Conservation (phyloP, 2,329 filamentous ascomycete species). For the Penicillium sp. region DNA sequence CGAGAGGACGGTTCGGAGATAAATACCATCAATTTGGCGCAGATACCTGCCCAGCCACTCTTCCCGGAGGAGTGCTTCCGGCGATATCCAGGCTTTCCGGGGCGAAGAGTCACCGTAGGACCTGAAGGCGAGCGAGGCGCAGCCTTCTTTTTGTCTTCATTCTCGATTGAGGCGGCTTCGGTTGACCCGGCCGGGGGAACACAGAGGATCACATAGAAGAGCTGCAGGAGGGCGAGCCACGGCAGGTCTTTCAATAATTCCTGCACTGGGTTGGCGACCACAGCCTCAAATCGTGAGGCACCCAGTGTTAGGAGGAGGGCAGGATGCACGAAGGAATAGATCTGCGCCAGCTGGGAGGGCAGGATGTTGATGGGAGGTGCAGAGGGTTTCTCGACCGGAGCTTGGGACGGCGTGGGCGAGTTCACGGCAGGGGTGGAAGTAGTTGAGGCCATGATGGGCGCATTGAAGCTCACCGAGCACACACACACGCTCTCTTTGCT, state of each 20-base stretch:
- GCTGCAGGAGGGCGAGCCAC: conserved; percentile 67
- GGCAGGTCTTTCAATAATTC: conserved; percentile 66
- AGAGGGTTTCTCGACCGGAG: conserved; percentile 30
- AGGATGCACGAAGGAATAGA: conserved; percentile 70
- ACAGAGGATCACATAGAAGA: conserved; percentile 61
- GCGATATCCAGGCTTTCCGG: conserved; percentile 26
- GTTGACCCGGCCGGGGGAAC: conserved; percentile 57
- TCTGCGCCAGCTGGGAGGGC: conserved; percentile 51
- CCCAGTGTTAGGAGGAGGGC: conserved; percentile 68
- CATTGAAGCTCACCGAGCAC: conserved; percentile 13
- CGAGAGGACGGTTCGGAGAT: background rate
- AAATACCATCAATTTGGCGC: conserved; percentile 33
- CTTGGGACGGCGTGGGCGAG: conserved; percentile 10
- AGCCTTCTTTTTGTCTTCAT: conserved; percentile 24
- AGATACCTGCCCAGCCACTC: conserved; percentile 21
- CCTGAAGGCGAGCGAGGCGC: conserved; percentile 17
- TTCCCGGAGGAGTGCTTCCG: conserved; percentile 26
- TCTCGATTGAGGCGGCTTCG: conserved; percentile 11
- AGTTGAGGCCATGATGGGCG: conserved; percentile 22
- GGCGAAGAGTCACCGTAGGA: conserved; percentile 12
- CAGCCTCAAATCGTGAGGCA: conserved; percentile 64
- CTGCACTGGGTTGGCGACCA: conserved; percentile 72
- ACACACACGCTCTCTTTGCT: background rate
- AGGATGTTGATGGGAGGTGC: conserved; percentile 53
- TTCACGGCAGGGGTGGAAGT: conserved; percentile 10